A percentile compares a stretch with the other conserved stretches of the same genome.
These are phyloP conservation scores for Xylaria cubensis DNA, from an alignment of 495 filamentous ascomycete genomes.

Conservation along the genomic window DNA sequence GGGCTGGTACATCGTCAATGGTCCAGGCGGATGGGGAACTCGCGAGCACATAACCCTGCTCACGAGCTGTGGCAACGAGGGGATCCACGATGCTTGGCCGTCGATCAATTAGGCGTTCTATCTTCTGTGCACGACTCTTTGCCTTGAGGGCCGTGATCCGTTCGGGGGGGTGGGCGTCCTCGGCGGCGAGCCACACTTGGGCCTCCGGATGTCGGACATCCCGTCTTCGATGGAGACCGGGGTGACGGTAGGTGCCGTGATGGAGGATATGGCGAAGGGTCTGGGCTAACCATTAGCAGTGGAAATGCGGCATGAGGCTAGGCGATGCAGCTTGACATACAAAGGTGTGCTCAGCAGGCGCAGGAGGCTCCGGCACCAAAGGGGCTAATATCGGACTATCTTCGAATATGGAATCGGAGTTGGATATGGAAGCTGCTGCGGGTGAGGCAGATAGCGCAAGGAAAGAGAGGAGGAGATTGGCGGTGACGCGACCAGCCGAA, in stretches of 20 bases:
- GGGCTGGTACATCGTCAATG: slow-evolving; percentile 76
- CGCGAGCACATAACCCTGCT: slow-evolving; percentile 63
- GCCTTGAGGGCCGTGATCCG: slow-evolving; percentile 56
- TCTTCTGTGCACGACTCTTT: slow-evolving; percentile 65
- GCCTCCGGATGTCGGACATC: slow-evolving; percentile 71
- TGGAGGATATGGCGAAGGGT: slow-evolving; percentile 89
- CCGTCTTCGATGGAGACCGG: slow-evolving; percentile 72
- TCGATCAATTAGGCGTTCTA: slow-evolving; percentile 84
- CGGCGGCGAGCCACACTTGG: slow-evolving; percentile 66
- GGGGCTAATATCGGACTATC: slow-evolving; percentile 42
- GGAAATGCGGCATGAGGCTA: background rate
- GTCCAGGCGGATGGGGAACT: slow-evolving; percentile 79
- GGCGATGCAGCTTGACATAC: slow-evolving; percentile 40
- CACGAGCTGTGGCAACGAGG: slow-evolving; percentile 71
- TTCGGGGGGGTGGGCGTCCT: slow-evolving; percentile 63
- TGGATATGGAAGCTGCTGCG: slow-evolving; percentile 41
- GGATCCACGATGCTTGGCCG: slow-evolving; percentile 75
- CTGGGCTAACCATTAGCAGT: slow-evolving; percentile 47
- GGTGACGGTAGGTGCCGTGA: slow-evolving; percentile 78
- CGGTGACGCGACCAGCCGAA: slow-evolving; percentile 65
- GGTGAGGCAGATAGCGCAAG: slow-evolving; percentile 60
- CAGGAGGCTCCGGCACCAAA: slow-evolving; percentile 47
- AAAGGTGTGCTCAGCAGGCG: slow-evolving; percentile 57
- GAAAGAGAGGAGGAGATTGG: slow-evolving; percentile 66
- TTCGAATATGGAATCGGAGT: slow-evolving; percentile 40